These are phyloP conservation scores for Withania somnifera DNA, from an alignment of 305 asterid species.

Conservation along the genomic window DNA sequence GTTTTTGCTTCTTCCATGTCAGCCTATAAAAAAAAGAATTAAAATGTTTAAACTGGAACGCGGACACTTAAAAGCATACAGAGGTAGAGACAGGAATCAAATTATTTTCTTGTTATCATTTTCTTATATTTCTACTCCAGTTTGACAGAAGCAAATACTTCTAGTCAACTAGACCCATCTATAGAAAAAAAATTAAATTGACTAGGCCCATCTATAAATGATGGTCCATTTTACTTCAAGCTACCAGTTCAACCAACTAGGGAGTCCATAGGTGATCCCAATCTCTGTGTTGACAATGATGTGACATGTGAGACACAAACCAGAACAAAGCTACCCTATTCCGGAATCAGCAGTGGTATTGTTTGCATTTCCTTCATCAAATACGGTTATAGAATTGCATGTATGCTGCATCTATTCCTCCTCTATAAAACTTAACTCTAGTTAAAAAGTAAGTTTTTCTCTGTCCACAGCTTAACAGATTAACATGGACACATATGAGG, in stretches of 20 bases:
- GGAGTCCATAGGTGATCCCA: background rate
- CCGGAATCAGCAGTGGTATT: background rate
- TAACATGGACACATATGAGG: background rate
- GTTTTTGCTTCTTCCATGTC: conserved; percentile 94
- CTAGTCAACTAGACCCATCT: background rate
- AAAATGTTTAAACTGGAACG: conserved; percentile 2
- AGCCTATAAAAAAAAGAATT: conserved; percentile 31
- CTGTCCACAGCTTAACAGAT: background rate
- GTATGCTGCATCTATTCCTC: background rate
- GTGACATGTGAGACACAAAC: background rate
- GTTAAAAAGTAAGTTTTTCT: background rate
- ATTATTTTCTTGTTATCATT: background rate
- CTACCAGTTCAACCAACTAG: background rate
- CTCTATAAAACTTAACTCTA: background rate
- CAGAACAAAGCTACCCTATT: background rate
- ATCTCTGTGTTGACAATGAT: background rate
- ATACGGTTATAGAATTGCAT: background rate
- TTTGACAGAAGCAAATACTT: background rate
- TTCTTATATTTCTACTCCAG: background rate
- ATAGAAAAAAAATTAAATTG: no score
- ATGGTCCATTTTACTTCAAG: background rate
- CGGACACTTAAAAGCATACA: background rate
- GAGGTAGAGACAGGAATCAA: background rate
- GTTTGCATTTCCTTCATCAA: background rate
- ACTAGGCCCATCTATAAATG: background rate